These are phyloP conservation scores for Tetrapisispora taiwanensis DNA, from an alignment of 805 yeast species.

Conservation along the genomic window DNA sequence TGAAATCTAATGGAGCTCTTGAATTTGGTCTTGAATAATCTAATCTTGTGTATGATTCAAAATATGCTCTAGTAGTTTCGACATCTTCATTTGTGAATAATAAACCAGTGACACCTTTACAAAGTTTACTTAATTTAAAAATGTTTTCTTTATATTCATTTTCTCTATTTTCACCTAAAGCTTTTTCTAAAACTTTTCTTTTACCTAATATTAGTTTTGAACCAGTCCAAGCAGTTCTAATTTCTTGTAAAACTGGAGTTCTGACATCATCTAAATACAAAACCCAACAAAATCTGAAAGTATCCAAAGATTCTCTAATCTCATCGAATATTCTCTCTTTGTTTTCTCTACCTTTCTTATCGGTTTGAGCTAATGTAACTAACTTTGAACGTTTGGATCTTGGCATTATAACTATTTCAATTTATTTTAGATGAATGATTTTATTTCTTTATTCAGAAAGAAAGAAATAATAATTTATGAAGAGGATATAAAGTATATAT, in stretches of 20 bases:
- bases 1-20: slow-evolving; percentile 70
- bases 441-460: too few relatives aligned
- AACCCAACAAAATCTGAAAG: slow-evolving; percentile 72
- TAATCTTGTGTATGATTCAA: slow-evolving; percentile 60
- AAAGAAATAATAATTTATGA: too few relatives aligned
- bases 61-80: slow-evolving; percentile 83
- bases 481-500: too few relatives aligned
- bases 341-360: slow-evolving; percentile 88
- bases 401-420: slow-evolving; percentile 57
- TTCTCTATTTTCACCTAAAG: slow-evolving; percentile 77
- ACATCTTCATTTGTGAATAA: slow-evolving; percentile 83
- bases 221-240: slow-evolving; percentile 87
- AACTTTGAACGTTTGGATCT: slow-evolving; percentile 95
- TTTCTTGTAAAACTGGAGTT: slow-evolving; percentile 89
- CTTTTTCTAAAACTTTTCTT: slow-evolving; percentile 85
- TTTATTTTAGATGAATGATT: too few relatives aligned
- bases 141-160: slow-evolving; percentile 86
- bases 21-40: slow-evolving; percentile 90
- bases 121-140: slow-evolving; percentile 51
- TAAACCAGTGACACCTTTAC: slow-evolving; percentile 77
- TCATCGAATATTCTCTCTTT: slow-evolving; percentile 88
- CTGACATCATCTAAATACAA: slow-evolving; percentile 84
- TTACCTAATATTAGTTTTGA: slow-evolving; percentile 85
- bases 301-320: slow-evolving; percentile 71
- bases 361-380: slow-evolving; percentile 91